Conservation (phyloP, 106 monocot species). For the Allium sativum region DNA sequence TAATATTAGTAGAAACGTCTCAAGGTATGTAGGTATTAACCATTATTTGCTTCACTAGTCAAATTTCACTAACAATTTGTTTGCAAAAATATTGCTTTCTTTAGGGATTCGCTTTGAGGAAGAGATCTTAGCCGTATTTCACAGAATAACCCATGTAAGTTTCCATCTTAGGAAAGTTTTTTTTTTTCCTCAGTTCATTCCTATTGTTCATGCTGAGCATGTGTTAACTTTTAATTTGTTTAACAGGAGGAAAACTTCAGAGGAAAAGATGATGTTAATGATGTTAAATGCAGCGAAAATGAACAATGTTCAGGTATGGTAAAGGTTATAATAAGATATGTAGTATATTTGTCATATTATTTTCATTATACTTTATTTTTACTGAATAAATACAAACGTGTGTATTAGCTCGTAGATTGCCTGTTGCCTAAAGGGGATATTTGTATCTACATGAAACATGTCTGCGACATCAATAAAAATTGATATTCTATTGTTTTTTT, state of each 20-base stretch:
- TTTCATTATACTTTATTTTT: too few species aligned
- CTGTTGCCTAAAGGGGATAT: too few species aligned
- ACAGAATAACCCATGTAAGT: slow-evolving; percentile 1
- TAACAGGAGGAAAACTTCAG: slow-evolving; percentile 6
- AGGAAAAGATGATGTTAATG: not conserved
- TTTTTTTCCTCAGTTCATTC: not conserved
- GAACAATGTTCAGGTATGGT: slow-evolving; percentile 16
- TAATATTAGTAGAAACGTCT: slow-evolving; percentile 12
- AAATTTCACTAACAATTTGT: not conserved
- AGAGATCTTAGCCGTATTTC: slow-evolving; percentile 5
- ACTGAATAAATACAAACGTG: too few species aligned
- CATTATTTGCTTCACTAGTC: not conserved
- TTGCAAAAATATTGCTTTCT: not conserved
- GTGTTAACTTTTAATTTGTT: not conserved
- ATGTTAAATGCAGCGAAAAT: slow-evolving; percentile 6
- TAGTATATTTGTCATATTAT: too few species aligned
- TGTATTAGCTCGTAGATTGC: too few species aligned
- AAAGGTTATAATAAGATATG: not conserved
- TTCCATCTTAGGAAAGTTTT: not conserved
- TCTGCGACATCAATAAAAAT: too few species aligned
- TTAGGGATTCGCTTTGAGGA: slow-evolving; percentile 5
- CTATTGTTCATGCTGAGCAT: not conserved
- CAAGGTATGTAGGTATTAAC: slow-evolving; percentile 12
- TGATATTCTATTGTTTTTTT: not conserved
- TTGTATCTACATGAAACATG: too few species aligned